These are phyloP conservation scores for Castanospermum australe DNA, from an alignment of 306 rosid genomes.

Conservation along the genomic window DNA sequence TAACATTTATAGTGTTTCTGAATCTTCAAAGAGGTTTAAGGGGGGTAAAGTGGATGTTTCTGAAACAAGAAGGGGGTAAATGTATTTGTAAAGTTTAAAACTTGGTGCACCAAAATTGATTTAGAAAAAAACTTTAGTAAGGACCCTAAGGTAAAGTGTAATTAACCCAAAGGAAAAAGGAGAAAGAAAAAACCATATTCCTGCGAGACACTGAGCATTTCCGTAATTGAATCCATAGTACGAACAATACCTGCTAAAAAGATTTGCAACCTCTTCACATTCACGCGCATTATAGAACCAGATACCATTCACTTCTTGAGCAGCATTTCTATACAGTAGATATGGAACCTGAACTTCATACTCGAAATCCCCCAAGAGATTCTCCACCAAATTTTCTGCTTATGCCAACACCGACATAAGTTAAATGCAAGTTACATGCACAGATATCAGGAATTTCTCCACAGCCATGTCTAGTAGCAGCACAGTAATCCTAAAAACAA, in stretches of 20 bases:
- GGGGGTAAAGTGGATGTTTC: too few species aligned
- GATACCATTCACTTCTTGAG: conserved; percentile 70
- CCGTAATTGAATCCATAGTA: neutral
- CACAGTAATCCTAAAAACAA: conserved; percentile 8
- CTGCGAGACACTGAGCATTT: neutral
- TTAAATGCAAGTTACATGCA: conserved; percentile 10
- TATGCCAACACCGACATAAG: conserved; percentile 16
- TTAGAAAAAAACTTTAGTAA: neutral
- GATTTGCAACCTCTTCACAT: conserved; percentile 68
- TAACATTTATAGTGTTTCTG: neutral
- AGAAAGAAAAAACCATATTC: neutral
- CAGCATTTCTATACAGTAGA: conserved; percentile 63
- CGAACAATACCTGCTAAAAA: conserved; percentile 54
- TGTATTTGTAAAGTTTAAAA: too few species aligned
- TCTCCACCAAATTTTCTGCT: conserved; percentile 70
- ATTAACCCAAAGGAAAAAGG: too few species aligned
- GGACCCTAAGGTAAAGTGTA: neutral
- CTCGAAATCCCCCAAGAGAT: conserved; percentile 65
- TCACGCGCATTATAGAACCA: conserved; percentile 63
- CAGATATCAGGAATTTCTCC: conserved; percentile 12
- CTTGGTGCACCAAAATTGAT: too few species aligned
- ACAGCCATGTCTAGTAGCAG: conserved; percentile 11
- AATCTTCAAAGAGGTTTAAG: neutral
- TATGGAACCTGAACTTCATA: conserved; percentile 64
- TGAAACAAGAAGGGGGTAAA: neutral